Conservation (phyloP, 2,329 filamentous ascomycete species). For the Dryadomyces quercus-mongolicae region DNA sequence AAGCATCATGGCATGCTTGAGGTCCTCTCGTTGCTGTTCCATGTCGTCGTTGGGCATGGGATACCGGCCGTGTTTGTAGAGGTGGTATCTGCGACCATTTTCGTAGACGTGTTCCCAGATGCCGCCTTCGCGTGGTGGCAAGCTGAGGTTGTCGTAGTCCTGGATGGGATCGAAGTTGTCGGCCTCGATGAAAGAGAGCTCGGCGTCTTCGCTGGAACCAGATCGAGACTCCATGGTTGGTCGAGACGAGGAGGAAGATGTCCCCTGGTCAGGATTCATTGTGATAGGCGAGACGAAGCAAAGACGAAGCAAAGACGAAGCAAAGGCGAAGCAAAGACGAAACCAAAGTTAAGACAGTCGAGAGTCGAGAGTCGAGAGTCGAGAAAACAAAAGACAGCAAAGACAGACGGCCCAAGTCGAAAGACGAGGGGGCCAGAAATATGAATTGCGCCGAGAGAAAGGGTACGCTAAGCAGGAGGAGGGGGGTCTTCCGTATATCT, state of each 20-base stretch:
- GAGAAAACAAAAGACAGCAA: too few species aligned
- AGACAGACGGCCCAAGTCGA: too few species aligned
- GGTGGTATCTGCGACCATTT: slow-evolving; percentile 24
- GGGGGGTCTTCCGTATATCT: neutral
- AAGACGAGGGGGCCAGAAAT: neutral
- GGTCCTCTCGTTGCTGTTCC: slow-evolving; percentile 33
- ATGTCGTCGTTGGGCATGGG: slow-evolving; percentile 32
- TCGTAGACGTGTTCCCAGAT: slow-evolving; percentile 12
- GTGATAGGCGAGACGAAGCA: too few species aligned
- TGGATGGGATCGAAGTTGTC: slow-evolving; percentile 6
- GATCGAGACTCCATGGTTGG: neutral
- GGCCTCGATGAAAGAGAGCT: neutral
- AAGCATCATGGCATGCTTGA: slow-evolving; percentile 32
- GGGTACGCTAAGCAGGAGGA: neutral
- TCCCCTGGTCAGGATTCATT: too few species aligned
- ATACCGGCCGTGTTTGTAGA: slow-evolving; percentile 29
- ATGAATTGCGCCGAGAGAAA: neutral
- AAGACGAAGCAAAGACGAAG: too few species aligned
- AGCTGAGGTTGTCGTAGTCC: slow-evolving; percentile 8
- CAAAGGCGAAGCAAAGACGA: too few species aligned
- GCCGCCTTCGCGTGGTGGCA: slow-evolving; percentile 5
- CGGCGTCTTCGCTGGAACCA: neutral
- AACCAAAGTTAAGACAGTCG: neutral
- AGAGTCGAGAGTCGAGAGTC: too few species aligned
- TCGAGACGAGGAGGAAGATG: too few species aligned